Conservation (phyloP, 2,329 filamentous ascomycete species). For the Anthostomella pinea region DNA sequence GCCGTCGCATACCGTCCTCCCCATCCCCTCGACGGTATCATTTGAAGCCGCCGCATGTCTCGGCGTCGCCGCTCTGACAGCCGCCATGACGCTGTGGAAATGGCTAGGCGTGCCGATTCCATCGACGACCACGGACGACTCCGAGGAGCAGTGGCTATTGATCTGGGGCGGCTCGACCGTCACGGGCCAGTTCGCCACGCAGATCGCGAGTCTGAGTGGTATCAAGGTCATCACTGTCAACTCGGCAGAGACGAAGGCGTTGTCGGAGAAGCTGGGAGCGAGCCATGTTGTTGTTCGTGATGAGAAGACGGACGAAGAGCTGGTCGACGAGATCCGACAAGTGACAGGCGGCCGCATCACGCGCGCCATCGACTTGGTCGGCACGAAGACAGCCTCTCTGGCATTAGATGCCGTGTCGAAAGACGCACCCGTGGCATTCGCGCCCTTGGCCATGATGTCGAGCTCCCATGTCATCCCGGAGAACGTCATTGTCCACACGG, state of each 20-base stretch:
- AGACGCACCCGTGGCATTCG: constrained; percentile 25
- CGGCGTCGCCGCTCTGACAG: constrained; percentile 40
- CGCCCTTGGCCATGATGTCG: constrained; percentile 36
- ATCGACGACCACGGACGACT: constrained; percentile 8
- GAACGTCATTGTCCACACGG: constrained; percentile 32
- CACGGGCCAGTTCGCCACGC: constrained; percentile 40
- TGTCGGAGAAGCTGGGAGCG: constrained; percentile 33
- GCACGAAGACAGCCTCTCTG: constrained; percentile 32
- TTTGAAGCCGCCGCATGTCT: constrained; percentile 36
- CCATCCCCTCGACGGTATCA: constrained; percentile 32
- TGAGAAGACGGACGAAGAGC: constrained; percentile 30
- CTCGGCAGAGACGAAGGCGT: constrained; percentile 29
- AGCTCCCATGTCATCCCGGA: constrained; percentile 22
- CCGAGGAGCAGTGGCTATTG: constrained; percentile 28
- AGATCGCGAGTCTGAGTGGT: constrained; percentile 34
- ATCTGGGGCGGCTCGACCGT: constrained; percentile 42
- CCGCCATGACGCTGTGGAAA: constrained; percentile 40
- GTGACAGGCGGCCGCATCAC: constrained; percentile 29
- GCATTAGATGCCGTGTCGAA: constrained; percentile 29
- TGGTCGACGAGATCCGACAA: constrained; percentile 31
- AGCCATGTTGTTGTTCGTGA: constrained; percentile 32
- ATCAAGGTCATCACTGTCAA: constrained; percentile 36
- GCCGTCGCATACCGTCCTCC: constrained; percentile 39
- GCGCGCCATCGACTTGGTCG: constrained; percentile 38
- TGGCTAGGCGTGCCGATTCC: constrained; percentile 36